phyloP scores from a whole-genome alignment of 2,329 filamentous ascomycete species.

The Akanthomyces uredinophilus region DNA sequence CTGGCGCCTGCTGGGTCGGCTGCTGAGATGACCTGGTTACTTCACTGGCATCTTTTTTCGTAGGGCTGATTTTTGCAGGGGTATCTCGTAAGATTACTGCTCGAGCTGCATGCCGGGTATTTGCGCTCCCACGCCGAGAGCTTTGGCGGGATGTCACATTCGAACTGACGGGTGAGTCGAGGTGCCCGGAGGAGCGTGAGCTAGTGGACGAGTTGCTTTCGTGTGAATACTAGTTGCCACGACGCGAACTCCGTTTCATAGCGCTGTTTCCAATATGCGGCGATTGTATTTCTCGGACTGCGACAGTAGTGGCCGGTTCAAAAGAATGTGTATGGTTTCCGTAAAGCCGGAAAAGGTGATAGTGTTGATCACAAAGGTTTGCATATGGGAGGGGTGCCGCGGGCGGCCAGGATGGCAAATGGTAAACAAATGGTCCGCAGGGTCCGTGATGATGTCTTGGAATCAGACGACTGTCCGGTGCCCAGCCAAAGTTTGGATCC shows the following conservation, averaged over 20 bases:
- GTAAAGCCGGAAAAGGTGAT: background rate
- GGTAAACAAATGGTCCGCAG: background rate
- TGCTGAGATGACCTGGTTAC: background rate
- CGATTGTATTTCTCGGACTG: background rate
- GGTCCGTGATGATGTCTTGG: background rate
- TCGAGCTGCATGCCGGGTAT: background rate
- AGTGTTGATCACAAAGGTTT: background rate
- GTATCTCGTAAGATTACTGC: background rate
- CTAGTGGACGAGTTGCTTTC: conserved; percentile 11
- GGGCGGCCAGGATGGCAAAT: background rate
- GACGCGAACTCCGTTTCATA: conserved; percentile 1
- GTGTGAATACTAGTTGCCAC: conserved; percentile 16
- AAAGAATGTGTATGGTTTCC: background rate
- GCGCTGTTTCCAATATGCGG: background rate
- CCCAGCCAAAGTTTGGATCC: background rate
- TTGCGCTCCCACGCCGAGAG: background rate
- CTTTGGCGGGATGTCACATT: background rate
- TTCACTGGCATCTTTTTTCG: background rate
- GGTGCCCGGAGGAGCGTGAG: conserved; percentile 3
- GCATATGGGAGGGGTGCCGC: background rate
- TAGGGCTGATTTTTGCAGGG: background rate
- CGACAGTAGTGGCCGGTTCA: background rate
- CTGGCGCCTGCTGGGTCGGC: background rate
- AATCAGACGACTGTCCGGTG: background rate
- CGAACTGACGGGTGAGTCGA: background rate